Percentiles rank a stretch among this genome's conserved stretches.
Conservation (phyloP, 2,329 filamentous ascomycete species). For the Byssoonygena ceratinophila region DNA sequence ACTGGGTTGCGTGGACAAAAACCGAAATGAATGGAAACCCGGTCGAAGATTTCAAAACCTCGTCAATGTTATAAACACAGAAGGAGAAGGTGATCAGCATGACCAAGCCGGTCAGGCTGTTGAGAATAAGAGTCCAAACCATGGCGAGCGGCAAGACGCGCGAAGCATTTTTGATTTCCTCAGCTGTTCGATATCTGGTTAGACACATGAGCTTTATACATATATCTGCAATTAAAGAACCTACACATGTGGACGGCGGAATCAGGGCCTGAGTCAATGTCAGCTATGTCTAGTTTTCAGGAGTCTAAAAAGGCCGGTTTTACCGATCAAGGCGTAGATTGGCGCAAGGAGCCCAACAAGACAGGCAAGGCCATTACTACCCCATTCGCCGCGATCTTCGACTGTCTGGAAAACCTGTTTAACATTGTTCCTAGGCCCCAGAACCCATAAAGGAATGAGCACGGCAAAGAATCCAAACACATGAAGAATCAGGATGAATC, state of each 20-base stretch:
- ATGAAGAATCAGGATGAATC: constrained; percentile 26
- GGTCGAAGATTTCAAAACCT: constrained; percentile 25
- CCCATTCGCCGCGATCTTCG: constrained; percentile 22
- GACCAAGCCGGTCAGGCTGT: constrained; percentile 29
- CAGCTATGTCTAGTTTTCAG: not conserved
- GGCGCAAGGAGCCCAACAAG: constrained; percentile 23
- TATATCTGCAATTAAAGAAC: not conserved
- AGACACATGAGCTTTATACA: not conserved
- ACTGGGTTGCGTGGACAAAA: constrained; percentile 40
- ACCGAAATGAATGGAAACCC: constrained; percentile 31
- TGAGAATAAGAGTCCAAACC: constrained; percentile 28
- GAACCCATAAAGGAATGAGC: constrained; percentile 26
- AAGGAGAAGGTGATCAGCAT: constrained; percentile 30
- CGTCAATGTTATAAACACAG: constrained; percentile 27
- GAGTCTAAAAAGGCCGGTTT: not conserved
- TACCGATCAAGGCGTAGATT: constrained; percentile 20
- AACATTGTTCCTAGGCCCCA: constrained; percentile 20
- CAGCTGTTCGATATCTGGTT: constrained; percentile 20
- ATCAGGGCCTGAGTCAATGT: constrained; percentile 16
- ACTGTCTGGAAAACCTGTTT: constrained; percentile 22
- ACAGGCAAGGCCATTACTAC: constrained; percentile 22
- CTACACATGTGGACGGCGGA: constrained; percentile 20
- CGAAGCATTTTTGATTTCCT: constrained; percentile 32
- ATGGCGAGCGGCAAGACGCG: constrained; percentile 30
- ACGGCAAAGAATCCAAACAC: constrained; percentile 27